Percentiles rank a stretch among this genome's conserved stretches.
Evolutionary conservation across 1,284 basidiomycete genomes (phyloP).

Genomic region (Tilletia walkeri): DNA sequence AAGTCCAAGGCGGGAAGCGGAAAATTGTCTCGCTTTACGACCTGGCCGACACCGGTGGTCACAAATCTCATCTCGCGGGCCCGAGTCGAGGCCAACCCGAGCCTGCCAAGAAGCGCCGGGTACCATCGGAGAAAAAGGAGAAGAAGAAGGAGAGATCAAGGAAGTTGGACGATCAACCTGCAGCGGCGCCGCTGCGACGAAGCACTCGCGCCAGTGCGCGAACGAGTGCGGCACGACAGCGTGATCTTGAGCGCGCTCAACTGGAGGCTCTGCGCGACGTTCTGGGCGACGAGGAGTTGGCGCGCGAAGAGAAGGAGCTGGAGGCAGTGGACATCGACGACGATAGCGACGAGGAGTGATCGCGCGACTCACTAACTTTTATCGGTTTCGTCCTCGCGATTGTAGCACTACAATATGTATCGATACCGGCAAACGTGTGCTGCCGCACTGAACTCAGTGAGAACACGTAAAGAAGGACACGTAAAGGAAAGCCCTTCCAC

Average conservation of each 20-base stretch:
- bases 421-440: too few relatives aligned
- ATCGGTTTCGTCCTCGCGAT: too few relatives aligned
- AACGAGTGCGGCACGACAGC: not conserved
- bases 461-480: too few relatives aligned
- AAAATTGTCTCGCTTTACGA: conserved; percentile 32
- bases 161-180: not conserved
- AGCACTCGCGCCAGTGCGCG: not conserved
- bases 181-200: not conserved
- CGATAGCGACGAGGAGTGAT: conserved; percentile 6
- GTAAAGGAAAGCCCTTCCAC: too few relatives aligned
- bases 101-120: too few relatives aligned
- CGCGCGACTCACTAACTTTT: not conserved
- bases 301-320: not conserved
- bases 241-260: not conserved
- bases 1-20: conserved; percentile 19
- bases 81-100: too few relatives aligned
- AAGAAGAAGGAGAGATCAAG: conserved; percentile 10
- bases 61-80: too few relatives aligned
- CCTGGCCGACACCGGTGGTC: conserved; percentile 9
- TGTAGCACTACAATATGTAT: too few relatives aligned
- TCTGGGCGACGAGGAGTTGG: conserved; percentile 9
- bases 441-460: too few relatives aligned
- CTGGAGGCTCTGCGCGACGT: conserved; percentile 7
- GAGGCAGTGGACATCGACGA: not conserved
- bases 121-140: not conserved